Conservation (phyloP, 2,329 filamentous ascomycete genomes). For the Scortechinia acanthostroma region DNA sequence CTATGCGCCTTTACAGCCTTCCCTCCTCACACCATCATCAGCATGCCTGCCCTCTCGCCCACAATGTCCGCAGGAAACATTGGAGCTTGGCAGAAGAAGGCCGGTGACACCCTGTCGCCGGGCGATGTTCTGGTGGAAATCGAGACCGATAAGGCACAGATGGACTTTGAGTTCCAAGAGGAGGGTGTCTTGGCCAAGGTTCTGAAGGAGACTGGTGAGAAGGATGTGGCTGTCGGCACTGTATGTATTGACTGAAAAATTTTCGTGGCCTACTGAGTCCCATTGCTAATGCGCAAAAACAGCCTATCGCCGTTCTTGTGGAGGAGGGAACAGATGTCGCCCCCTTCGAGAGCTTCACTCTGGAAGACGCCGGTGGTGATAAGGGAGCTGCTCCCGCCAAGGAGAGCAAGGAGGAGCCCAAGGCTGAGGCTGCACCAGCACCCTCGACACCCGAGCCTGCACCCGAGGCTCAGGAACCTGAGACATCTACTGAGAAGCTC, state of each 20-base stretch:
- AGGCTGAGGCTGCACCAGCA: constrained; percentile 44
- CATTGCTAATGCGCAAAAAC: constrained; percentile 6
- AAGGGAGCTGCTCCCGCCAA: constrained; percentile 57
- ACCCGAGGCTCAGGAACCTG: constrained; percentile 57
- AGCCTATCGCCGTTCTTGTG: constrained; percentile 94
- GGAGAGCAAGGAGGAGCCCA: constrained; percentile 55
- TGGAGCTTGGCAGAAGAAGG: constrained; percentile 95
- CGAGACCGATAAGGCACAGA: constrained; percentile 99
- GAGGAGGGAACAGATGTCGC: constrained; percentile 83
- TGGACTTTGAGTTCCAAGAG: constrained; percentile 99
- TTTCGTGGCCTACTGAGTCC: constrained; percentile 3
- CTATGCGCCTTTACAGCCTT: constrained; percentile 67
- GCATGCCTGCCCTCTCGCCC: constrained; percentile 94
- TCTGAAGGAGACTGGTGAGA: constrained; percentile 83
- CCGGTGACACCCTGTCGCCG: constrained; percentile 76
- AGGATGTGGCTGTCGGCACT: constrained; percentile 88
- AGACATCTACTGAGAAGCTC: constrained; percentile 68
- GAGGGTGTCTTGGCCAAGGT: constrained; percentile 93
- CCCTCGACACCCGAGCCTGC: constrained; percentile 45
- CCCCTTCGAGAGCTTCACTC: constrained; percentile 80
- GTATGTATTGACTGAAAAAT: constrained; percentile 39
- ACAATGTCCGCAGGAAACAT: constrained; percentile 98
- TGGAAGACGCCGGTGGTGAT: constrained; percentile 86
- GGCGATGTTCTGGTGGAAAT: constrained; percentile 97
- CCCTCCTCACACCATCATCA: constrained; percentile 89